A percentile compares a stretch with the other conserved stretches of the same genome.
Conservation (phyloP, 106 monocot species). For the Dendrobium officinale region DNA sequence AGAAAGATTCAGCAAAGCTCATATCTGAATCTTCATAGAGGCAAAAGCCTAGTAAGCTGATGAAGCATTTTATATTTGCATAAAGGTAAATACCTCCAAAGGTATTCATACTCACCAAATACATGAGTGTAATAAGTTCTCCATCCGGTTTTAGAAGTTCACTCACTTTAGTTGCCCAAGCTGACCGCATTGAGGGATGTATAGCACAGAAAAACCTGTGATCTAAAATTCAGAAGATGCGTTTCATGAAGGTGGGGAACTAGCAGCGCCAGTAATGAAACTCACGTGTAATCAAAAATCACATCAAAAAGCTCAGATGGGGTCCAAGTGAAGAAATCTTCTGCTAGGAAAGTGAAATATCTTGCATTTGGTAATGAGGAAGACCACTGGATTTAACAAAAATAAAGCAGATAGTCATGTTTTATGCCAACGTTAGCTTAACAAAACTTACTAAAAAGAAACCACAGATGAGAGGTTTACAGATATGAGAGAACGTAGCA, state of each 20-base stretch:
- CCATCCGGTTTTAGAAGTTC: constrained; percentile 69
- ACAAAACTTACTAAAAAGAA: background rate
- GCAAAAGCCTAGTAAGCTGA: background rate
- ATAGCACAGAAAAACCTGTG: constrained; percentile 88
- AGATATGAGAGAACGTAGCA: background rate
- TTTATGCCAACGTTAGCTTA: background rate
- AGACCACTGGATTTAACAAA: constrained; percentile 16
- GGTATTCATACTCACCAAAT: constrained; percentile 26
- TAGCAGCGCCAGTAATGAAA: background rate
- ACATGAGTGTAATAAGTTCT: constrained; percentile 82
- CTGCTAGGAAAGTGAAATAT: constrained; percentile 49
- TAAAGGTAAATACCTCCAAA: background rate
- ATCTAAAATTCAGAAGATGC: background rate
- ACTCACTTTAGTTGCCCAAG: constrained; percentile 59
- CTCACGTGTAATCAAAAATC: constrained; percentile 88
- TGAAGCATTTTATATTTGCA: background rate
- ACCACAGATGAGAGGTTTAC: background rate
- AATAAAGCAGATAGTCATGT: background rate
- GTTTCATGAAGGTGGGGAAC: background rate
- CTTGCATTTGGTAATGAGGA: constrained; percentile 31
- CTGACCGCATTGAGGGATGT: constrained; percentile 61
- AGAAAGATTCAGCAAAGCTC: background rate
- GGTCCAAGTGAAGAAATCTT: constrained; percentile 74
- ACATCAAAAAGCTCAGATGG: constrained; percentile 65
- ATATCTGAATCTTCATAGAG: background rate